Conservation (phyloP, 495 filamentous ascomycete genomes). For the Lichina pygmaea region DNA sequence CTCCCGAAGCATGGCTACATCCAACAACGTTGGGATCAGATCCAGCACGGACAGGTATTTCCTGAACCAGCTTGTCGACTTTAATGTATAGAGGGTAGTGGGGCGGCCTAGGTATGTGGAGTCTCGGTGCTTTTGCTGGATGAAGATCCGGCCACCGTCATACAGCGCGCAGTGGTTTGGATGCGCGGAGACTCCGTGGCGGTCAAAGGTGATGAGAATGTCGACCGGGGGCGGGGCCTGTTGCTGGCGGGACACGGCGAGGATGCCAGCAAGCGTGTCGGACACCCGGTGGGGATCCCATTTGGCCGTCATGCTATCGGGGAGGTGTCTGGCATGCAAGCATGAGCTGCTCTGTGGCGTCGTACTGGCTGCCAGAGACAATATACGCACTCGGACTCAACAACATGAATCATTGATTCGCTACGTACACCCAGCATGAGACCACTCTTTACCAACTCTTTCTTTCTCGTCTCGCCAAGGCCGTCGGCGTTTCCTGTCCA, state of each 20-base stretch:
- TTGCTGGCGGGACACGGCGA: neutral
- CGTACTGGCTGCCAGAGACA: neutral
- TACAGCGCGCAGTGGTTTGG: slow-evolving; percentile 79
- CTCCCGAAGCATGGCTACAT: slow-evolving; percentile 14
- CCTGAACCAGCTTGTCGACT: slow-evolving; percentile 34
- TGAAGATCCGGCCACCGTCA: slow-evolving; percentile 51
- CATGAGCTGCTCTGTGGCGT: neutral
- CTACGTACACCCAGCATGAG: slow-evolving; percentile 42
- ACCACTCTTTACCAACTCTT: slow-evolving; percentile 59
- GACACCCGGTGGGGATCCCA: slow-evolving; percentile 52
- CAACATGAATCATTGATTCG: slow-evolving; percentile 49
- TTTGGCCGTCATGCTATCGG: slow-evolving; percentile 53
- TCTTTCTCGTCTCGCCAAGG: slow-evolving; percentile 52
- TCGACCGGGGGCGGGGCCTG: slow-evolving; percentile 22
- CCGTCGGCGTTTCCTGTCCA: slow-evolving; percentile 53
- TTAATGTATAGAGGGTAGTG: slow-evolving; percentile 61
- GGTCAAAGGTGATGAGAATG: slow-evolving; percentile 71
- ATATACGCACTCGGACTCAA: slow-evolving; percentile 33
- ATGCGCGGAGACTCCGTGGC: slow-evolving; percentile 50
- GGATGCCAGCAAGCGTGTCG: slow-evolving; percentile 22
- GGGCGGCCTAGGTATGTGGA: slow-evolving; percentile 27
- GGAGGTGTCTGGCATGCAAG: slow-evolving; percentile 29
- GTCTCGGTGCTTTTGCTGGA: slow-evolving; percentile 34
- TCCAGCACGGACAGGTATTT: slow-evolving; percentile 69
- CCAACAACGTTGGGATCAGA: slow-evolving; percentile 30